phyloP scores from a whole-genome alignment of 75 land plant species.

The Pinus albicaulis region DNA sequence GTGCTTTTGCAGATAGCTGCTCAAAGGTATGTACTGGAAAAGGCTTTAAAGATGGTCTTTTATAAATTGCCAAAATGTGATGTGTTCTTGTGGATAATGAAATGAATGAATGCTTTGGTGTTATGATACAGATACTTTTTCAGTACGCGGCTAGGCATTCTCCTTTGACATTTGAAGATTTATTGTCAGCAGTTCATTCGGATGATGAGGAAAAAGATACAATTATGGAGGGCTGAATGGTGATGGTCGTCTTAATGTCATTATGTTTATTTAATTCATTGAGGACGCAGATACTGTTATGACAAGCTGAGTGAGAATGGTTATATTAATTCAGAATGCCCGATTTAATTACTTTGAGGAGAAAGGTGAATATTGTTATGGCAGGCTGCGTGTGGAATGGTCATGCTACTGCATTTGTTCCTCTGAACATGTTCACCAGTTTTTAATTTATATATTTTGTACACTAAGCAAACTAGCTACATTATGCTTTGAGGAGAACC shows the following conservation, averaged over 20 bases:
- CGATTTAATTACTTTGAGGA: background rate
- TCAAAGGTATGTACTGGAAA: conserved; percentile 60
- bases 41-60: background rate
- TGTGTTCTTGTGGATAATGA: background rate
- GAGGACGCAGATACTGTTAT: background rate
- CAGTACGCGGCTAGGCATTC: conserved; percentile 78
- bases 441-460: background rate
- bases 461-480: background rate
- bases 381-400: too few species aligned
- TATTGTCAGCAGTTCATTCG: conserved; percentile 29
- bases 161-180: conserved; percentile 60
- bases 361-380: too few species aligned
- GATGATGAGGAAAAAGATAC: background rate
- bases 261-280: too few species aligned
- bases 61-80: background rate
- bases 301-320: background rate
- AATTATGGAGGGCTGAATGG: background rate
- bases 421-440: background rate
- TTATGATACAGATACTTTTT: conserved; percentile 67
- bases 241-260: too few species aligned
- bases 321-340: background rate
- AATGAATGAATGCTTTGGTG: background rate
- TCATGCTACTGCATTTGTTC: too few species aligned
- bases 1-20: conserved; percentile 87
- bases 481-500: background rate